Evolutionary conservation across 495 filamentous ascomycete genomes (phyloP).

Genomic region (Glonium stellatum): DNA sequence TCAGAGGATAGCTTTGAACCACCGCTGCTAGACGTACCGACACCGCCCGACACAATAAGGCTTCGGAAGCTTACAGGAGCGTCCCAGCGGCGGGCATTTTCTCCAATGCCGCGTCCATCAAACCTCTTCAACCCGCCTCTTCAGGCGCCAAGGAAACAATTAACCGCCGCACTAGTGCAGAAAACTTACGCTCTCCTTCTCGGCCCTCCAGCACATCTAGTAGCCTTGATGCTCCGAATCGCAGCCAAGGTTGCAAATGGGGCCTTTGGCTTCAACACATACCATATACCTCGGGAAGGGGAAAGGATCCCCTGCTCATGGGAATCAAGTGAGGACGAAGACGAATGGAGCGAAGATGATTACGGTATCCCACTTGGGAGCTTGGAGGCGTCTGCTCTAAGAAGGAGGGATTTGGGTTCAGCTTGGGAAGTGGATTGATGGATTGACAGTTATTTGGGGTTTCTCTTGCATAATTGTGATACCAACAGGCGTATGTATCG

Average conservation of each 20-base stretch:
- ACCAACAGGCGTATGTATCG: conserved; percentile 7
- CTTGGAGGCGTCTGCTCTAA: conserved; percentile 16
- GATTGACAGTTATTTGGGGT: neutral
- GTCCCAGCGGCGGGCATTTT: conserved; percentile 55
- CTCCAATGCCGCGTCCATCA: conserved; percentile 61
- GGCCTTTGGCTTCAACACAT: conserved; percentile 34
- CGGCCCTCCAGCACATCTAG: conserved; percentile 65
- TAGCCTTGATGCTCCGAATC: conserved; percentile 71
- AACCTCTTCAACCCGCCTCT: conserved; percentile 52
- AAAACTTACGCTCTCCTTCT: conserved; percentile 70
- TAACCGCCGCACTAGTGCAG: conserved; percentile 61
- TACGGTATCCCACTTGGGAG: conserved; percentile 35
- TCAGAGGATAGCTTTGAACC: conserved; percentile 28
- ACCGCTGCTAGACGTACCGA: conserved; percentile 39
- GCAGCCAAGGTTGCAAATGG: conserved; percentile 66
- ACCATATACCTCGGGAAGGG: conserved; percentile 29
- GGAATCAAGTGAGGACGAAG: conserved; percentile 47
- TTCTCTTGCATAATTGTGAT: conserved; percentile 13
- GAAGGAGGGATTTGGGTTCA: conserved; percentile 5
- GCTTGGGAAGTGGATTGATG: conserved; percentile 14
- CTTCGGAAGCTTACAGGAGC: conserved; percentile 45
- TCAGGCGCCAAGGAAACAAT: conserved; percentile 43
- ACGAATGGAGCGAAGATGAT: conserved; percentile 33
- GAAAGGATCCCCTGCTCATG: conserved; percentile 49
- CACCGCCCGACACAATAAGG: conserved; percentile 44